Percentiles rank a stretch among this genome's conserved stretches.
phyloP scores from a whole-genome alignment of 106 monocot species.

The Dactylorhiza incarnata region DNA sequence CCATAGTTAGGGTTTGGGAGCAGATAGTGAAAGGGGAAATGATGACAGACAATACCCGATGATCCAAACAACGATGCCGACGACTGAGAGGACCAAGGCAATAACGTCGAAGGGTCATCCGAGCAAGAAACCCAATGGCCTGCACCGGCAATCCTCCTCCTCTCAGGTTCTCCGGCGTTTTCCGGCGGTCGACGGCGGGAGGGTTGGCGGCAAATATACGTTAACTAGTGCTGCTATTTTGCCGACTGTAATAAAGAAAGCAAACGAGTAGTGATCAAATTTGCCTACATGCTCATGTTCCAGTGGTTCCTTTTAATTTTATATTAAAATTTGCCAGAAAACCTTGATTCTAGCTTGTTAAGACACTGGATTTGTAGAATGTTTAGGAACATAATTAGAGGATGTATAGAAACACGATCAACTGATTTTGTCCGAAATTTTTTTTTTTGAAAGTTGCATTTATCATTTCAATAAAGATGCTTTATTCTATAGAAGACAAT shows the following conservation, averaged over 20 bases:
- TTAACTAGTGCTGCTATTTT: neutral
- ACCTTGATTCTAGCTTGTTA: neutral
- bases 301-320: neutral
- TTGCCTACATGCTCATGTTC: neutral
- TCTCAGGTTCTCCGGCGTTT: too few relatives aligned
- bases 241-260: too few relatives aligned
- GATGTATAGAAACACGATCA: neutral
- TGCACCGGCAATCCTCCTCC: conserved; percentile 51
- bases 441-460: neutral
- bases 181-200: too few relatives aligned
- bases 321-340: neutral
- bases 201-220: too few relatives aligned
- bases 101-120: conserved; percentile 56
- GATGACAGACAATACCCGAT: conserved; percentile 31
- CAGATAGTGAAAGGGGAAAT: neutral
- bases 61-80: conserved; percentile 53
- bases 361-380: neutral
- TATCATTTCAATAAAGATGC: neutral
- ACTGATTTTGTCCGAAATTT: neutral
- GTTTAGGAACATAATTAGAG: neutral
- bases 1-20: neutral
- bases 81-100: conserved; percentile 42
- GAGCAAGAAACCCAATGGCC: conserved; percentile 64
- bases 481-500: too few relatives aligned
- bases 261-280: too few relatives aligned